These are phyloP conservation scores for Astragalus glycyphyllos DNA, from an alignment of 306 rosid genomes.

Conservation along the genomic window DNA sequence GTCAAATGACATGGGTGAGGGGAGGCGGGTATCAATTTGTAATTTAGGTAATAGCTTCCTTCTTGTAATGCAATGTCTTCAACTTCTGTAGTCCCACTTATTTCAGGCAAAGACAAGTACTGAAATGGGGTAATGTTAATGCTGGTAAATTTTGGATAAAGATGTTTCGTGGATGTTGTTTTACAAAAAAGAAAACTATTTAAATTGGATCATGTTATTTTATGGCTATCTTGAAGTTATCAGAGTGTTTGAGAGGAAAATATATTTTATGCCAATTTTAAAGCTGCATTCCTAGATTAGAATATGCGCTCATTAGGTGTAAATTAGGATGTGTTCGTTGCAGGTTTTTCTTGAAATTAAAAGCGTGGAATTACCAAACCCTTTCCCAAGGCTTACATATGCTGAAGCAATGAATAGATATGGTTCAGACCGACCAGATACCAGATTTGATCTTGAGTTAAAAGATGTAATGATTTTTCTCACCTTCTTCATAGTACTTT, in stretches of 20 bases:
- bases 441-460: constrained; percentile 87
- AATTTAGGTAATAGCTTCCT: no score
- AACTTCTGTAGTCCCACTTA: no score
- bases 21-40: no score
- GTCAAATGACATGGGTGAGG: no score
- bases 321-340: constrained; percentile 41
- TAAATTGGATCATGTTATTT: no score
- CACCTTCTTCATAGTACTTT: constrained; percentile 15
- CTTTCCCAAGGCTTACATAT: constrained; percentile 98
- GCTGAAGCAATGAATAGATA: constrained; percentile 91
- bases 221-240: no score
- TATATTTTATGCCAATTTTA: constrained; percentile 3
- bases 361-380: constrained; percentile 81
- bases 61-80: no score
- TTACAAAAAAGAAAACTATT: no score
- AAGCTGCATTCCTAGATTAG: constrained; percentile 1
- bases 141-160: no score
- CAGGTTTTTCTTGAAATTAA: constrained; percentile 91
- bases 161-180: no score
- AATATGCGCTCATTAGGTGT: constrained; percentile 21
- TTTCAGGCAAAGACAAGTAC: no score
- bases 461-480: constrained; percentile 72
- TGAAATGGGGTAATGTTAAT: no score
- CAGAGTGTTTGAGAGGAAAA: neutral
- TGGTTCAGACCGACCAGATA: constrained; percentile 92